Percentiles rank a stretch among this genome's conserved stretches.
These are phyloP conservation scores for Pilaira anomala DNA, from an alignment of 192 early-diverging fungal genomes.

Conservation along the genomic window DNA sequence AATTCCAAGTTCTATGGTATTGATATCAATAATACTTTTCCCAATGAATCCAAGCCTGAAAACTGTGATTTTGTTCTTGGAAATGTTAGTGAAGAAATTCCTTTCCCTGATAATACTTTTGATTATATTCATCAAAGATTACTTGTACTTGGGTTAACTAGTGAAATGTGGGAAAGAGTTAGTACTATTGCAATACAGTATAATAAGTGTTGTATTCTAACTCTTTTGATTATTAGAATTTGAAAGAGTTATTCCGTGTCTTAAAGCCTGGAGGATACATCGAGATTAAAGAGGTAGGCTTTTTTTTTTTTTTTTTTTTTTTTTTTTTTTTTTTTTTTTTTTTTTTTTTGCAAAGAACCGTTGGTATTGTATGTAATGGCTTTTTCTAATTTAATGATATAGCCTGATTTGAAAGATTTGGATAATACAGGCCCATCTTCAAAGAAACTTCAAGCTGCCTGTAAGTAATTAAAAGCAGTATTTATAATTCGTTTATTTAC, in stretches of 20 bases:
- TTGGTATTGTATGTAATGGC: background rate
- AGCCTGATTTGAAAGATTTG: background rate
- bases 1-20: conserved; percentile 46
- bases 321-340: no score
- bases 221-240: background rate
- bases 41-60: conserved; percentile 16
- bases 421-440: background rate
- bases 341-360: background rate
- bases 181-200: background rate
- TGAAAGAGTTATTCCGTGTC: conserved; percentile 21
- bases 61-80: conserved; percentile 16
- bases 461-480: background rate
- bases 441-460: background rate
- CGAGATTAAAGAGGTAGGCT: conserved; percentile 26
- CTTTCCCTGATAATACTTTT: conserved; percentile 30
- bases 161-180: conserved; percentile 18
- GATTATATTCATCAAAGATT: conserved; percentile 33
- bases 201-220: background rate
- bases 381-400: background rate
- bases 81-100: conserved; percentile 23
- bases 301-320: no score
- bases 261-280: conserved; percentile 33
- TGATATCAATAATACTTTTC: conserved; percentile 43
- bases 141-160: conserved; percentile 25
- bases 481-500: background rate